Percentiles rank a stretch among this genome's conserved stretches.
phyloP scores from a whole-genome alignment of 805 yeast genomes.

The Cyberlindnera japonica region DNA sequence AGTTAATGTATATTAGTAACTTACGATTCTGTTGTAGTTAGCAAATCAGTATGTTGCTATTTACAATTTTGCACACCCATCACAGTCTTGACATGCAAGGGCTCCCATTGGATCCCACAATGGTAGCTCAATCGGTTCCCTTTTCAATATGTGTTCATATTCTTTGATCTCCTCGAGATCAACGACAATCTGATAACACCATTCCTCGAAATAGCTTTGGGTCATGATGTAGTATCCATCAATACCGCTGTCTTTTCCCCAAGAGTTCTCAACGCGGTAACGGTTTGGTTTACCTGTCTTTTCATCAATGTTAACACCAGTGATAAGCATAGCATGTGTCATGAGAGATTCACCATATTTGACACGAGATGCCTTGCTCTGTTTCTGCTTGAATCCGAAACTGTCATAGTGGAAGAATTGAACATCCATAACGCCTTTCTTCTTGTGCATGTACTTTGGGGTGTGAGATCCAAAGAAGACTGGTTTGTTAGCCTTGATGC shows the following conservation, averaged over 20 bases:
- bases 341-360: constrained; percentile 66
- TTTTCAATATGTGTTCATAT: constrained; percentile 31
- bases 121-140: constrained; percentile 54
- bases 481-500: constrained; percentile 70
- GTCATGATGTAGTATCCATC: constrained; percentile 72
- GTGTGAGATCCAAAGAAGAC: constrained; percentile 89
- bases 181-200: constrained; percentile 68
- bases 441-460: constrained; percentile 65
- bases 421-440: constrained; percentile 68
- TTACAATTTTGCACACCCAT: background rate
- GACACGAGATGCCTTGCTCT: constrained; percentile 65
- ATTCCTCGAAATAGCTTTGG: constrained; percentile 70
- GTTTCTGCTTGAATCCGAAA: constrained; percentile 50
- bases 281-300: constrained; percentile 51
- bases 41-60: background rate
- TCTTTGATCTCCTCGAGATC: constrained; percentile 44
- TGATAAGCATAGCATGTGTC: constrained; percentile 90
- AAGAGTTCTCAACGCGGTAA: constrained; percentile 74
- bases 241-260: constrained; percentile 67
- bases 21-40: constrained; percentile 2
- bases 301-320: constrained; percentile 73
- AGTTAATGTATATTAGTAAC: constrained; percentile 17
- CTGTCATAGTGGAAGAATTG: constrained; percentile 63
- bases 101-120: constrained; percentile 84
- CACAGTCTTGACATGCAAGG: constrained; percentile 38